A percentile compares a stretch with the other conserved stretches of the same genome.
phyloP scores from a whole-genome alignment of 2,329 filamentous ascomycete genomes.

The Aspergillus ochraceoroseus region DNA sequence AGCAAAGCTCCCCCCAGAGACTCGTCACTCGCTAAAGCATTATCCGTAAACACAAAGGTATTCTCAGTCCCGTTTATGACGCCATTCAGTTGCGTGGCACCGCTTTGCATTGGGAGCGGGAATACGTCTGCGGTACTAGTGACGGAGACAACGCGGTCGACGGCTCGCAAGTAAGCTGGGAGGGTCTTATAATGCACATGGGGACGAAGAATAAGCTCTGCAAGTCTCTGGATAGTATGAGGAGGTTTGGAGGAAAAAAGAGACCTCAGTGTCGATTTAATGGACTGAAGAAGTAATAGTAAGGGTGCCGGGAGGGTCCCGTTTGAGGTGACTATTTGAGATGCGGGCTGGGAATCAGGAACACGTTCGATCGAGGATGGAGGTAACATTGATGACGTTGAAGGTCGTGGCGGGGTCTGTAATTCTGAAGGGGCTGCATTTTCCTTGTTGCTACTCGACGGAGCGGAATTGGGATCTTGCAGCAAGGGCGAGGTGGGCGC shows the following conservation, averaged over 20 bases:
- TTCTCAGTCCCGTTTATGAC: constrained; percentile 37
- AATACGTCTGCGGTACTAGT: constrained; percentile 77
- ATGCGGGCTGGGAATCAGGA: constrained; percentile 40
- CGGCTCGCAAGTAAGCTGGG: constrained; percentile 78
- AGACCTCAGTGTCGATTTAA: constrained; percentile 55
- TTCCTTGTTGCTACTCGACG: constrained; percentile 38
- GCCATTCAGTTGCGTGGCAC: constrained; percentile 51
- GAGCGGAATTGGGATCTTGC: constrained; percentile 27
- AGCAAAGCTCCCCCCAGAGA: constrained; percentile 82
- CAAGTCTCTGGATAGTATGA: constrained; percentile 85
- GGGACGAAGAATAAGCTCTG: constrained; percentile 76
- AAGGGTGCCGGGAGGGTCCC: constrained; percentile 59
- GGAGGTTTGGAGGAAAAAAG: constrained; percentile 73
- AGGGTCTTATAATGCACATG: constrained; percentile 74
- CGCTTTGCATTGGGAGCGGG: constrained; percentile 56
- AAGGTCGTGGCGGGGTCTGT: constrained; percentile 31
- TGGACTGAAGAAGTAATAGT: constrained; percentile 56
- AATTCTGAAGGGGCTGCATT: constrained; percentile 29
- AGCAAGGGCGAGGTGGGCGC: constrained; percentile 22
- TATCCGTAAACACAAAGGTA: constrained; percentile 35
- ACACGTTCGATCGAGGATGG: constrained; percentile 38
- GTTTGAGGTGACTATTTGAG: constrained; percentile 45
- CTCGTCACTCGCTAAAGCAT: constrained; percentile 71
- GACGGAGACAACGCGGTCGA: constrained; percentile 86
- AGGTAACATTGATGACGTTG: constrained; percentile 40